Conservation (phyloP, 2,329 filamentous ascomycete species). For the Fusarium nodosum region DNA sequence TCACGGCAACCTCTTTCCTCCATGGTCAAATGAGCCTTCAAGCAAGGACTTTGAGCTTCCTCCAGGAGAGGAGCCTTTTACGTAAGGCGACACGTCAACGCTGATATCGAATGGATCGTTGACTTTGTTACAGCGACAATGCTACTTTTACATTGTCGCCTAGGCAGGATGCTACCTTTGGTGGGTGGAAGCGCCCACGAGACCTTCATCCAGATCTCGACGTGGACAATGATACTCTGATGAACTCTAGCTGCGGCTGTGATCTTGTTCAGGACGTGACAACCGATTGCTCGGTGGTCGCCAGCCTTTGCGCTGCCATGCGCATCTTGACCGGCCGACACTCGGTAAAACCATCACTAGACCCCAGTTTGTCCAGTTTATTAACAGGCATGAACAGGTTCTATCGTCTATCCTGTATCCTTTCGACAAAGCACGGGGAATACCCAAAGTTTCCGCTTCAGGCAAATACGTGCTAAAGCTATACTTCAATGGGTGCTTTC, state of each 20-base stretch:
- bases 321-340: conserved; percentile 76
- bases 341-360: conserved; percentile 64
- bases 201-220: conserved; percentile 64
- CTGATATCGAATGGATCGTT: conserved; percentile 1
- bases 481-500: conserved; percentile 94
- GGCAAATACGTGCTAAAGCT: conserved; percentile 94
- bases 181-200: conserved; percentile 82
- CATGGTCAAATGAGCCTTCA: conserved; percentile 78
- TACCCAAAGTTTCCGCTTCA: conserved; percentile 76
- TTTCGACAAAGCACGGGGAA: conserved; percentile 69
- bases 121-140: conserved; percentile 68
- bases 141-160: conserved; percentile 79
- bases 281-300: conserved; percentile 96
- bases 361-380: neutral
- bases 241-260: conserved; percentile 70
- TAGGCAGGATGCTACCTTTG: conserved; percentile 81
- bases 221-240: conserved; percentile 60
- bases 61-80: conserved; percentile 68
- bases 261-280: conserved; percentile 96
- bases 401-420: conserved; percentile 82
- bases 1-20: conserved; percentile 86
- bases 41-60: conserved; percentile 71
- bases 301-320: conserved; percentile 87
- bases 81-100: conserved; percentile 61
- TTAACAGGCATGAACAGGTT: conserved; percentile 62